These are phyloP conservation scores for Micromonas pusilla DNA, from an alignment of 139 green algal genomes.

Conservation along the genomic window DNA sequence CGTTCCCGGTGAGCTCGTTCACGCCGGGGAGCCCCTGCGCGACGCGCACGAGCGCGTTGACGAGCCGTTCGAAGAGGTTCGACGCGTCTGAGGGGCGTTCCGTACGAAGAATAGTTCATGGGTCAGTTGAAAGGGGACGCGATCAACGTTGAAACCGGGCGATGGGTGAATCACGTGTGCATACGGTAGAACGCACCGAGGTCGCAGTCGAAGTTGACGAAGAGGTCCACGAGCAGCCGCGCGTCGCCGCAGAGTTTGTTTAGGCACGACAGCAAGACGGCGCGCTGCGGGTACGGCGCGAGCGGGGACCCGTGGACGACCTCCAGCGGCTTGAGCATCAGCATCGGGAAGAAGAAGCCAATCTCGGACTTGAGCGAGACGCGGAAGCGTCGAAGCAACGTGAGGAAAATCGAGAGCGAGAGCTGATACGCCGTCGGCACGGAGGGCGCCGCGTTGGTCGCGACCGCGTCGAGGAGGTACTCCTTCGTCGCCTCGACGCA, in stretches of 20 bases:
- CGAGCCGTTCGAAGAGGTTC: conserved; percentile 80
- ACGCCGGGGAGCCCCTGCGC: conserved; percentile 46
- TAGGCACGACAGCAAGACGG: conserved; percentile 58
- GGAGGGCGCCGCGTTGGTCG: conserved; percentile 80
- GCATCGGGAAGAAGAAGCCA: conserved; percentile 96
- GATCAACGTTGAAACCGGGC: too few species aligned
- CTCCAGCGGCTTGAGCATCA: conserved; percentile 84
- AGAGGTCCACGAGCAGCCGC: conserved; percentile 90
- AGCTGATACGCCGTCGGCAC: conserved; percentile 51
- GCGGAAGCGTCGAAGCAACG: conserved; percentile 74
- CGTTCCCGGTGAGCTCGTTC: conserved; percentile 6
- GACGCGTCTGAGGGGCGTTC: too few species aligned
- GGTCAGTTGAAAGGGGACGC: too few species aligned
- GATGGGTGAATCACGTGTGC: too few species aligned
- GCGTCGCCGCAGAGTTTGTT: conserved; percentile 64
- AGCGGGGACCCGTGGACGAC: not conserved
- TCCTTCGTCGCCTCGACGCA: conserved; percentile 9
- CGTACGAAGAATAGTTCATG: too few species aligned
- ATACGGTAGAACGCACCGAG: too few species aligned
- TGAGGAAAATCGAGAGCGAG: conserved; percentile 85
- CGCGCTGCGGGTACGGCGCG: conserved; percentile 41
- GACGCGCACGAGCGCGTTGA: conserved; percentile 62
- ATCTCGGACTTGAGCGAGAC: conserved; percentile 75
- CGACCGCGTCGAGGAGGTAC: conserved; percentile 69
- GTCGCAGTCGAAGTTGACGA: conserved; percentile 97